Conservation (phyloP, 2,329 filamentous ascomycete species). For the Didymella lethalis region DNA sequence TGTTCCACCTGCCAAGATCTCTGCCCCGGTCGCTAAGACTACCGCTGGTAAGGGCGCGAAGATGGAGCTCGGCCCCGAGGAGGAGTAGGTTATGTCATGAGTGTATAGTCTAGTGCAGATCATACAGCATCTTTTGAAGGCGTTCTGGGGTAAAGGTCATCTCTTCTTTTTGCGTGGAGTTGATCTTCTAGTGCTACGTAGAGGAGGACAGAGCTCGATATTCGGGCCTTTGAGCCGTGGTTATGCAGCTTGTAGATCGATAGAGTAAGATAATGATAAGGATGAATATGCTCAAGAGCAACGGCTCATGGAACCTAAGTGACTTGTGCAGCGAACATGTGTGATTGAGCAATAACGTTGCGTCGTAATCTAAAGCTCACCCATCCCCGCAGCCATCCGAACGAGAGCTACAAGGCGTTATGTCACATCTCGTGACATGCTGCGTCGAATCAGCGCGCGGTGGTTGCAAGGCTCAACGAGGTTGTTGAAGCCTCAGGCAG, state of each 20-base stretch:
- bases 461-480: neutral
- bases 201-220: conserved; percentile 22
- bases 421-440: conserved; percentile 5
- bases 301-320: neutral
- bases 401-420: neutral
- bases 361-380: neutral
- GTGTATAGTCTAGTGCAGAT: conserved; percentile 31
- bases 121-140: conserved; percentile 25
- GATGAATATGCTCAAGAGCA: neutral
- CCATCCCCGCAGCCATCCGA: conserved; percentile 8
- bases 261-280: conserved; percentile 7
- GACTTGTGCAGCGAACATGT: neutral
- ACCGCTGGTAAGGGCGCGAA: conserved; percentile 45
- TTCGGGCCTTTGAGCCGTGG: conserved; percentile 10
- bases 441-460: conserved; percentile 6
- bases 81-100: conserved; percentile 36
- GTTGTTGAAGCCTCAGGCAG: neutral
- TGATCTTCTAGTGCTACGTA: conserved; percentile 28
- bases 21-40: conserved; percentile 37
- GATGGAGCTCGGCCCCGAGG: conserved; percentile 47
- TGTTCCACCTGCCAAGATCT: conserved; percentile 60
- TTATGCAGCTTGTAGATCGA: conserved; percentile 24
- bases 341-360: neutral
- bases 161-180: conserved; percentile 24
- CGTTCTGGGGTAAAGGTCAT: conserved; percentile 28